Evolutionary conservation across 176 grass and related monocot genomes (phyloP).

Genomic region (Thinopyrum elongatum): DNA sequence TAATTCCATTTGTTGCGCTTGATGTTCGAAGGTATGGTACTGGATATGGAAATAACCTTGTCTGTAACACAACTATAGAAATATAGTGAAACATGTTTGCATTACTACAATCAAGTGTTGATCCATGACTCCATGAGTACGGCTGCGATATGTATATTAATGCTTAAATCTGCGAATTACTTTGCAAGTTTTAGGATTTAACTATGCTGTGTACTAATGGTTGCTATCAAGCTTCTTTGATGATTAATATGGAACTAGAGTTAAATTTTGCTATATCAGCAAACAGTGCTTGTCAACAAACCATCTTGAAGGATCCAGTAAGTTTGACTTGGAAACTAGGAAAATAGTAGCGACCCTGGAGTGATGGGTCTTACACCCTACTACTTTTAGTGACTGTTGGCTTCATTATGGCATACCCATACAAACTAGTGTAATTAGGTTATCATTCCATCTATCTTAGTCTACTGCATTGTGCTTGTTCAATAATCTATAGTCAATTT

Average conservation of each 20-base stretch:
- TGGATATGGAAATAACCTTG: conserved; percentile 22
- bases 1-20: conserved; percentile 98
- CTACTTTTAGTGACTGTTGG: background rate
- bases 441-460: background rate
- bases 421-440: background rate
- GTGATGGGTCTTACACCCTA: background rate
- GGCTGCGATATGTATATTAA: background rate
- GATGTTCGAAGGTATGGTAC: conserved; percentile 84
- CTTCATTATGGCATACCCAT: background rate
- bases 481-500: conserved; percentile 31
- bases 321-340: background rate
- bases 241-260: background rate
- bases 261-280: conserved; percentile 2
- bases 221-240: conserved; percentile 12
- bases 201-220: background rate
- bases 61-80: background rate
- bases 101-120: background rate
- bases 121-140: conserved; percentile 1
- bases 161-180: background rate
- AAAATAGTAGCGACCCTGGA: background rate
- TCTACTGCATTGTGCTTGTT: background rate
- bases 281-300: background rate
- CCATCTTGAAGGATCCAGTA: background rate
- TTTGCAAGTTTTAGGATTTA: conserved; percentile 6
- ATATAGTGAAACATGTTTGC: conserved; percentile 9